Base-by-base conservation (phyloP, 108 stramenopile genomes). In the Pseudonitzschia multistriata region DNA sequence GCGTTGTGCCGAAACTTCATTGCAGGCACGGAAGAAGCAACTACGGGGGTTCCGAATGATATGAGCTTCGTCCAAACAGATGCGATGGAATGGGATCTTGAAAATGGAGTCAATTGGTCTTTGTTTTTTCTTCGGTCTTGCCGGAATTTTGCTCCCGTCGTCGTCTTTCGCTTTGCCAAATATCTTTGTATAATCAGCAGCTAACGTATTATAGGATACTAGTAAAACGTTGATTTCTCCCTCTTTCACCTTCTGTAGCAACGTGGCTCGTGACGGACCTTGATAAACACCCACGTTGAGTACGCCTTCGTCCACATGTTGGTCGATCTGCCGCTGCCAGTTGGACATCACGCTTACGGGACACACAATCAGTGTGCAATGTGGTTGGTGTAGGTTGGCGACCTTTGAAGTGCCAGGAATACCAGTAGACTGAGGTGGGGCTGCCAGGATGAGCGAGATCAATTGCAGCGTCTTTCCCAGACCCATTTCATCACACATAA, bases 401-500 rank as follows among this genome's bases (percentile, higher is more conserved):
- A 17, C 42, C 3, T 13, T 45, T 13, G 3, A 2, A 8, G 3
- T 10, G 1, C 42, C 15, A 4, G 5, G 24, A 27, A 61, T 39
- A 37, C 19, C 54, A 25, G 7, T 5, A 55, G 54, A 8, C 5
- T 21, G 0, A 25, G 81, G 76, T 28, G 84, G 82, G 42, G 69
- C 65, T 13, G 73, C 40, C 33, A 88, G 53, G 50, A 85, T 85
- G 48, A 88, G 66, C 6, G 70, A 73, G 29, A 88, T 66, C 11
- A 80, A 76, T 50, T 83, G 82, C 14, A 88, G 62, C 31, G 83
- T 85, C 75, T 88, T 85, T 10, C 83, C 82, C 39, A 90, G 45
- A 34, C 86, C 86, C 88, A 89, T 87, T 27, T 87, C 74, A 76
- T 87, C 86, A 49, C 76, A 77, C 25, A 89, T 61, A 27, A 89